phyloP scores from a whole-genome alignment of 495 filamentous ascomycete genomes.

The Aspergillus diversus region DNA sequence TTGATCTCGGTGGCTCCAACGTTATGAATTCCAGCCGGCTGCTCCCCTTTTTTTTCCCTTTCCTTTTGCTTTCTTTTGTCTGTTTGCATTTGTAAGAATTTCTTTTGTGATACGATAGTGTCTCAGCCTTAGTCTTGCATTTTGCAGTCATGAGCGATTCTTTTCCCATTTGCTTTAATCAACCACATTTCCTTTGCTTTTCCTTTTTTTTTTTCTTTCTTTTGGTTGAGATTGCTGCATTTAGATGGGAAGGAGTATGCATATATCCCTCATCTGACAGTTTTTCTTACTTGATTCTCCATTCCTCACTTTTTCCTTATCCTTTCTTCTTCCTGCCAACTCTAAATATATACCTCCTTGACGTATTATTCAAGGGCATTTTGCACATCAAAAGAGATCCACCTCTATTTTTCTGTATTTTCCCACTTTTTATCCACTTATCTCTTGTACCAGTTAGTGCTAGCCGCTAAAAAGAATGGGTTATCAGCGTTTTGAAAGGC shows the following conservation, averaged over 20 bases:
- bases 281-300: constrained; percentile 21
- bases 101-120: constrained; percentile 27
- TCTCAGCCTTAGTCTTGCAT: constrained; percentile 39
- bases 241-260: constrained; percentile 48
- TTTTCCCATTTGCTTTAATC: constrained; percentile 1
- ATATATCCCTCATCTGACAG: constrained; percentile 33
- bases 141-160: constrained; percentile 44
- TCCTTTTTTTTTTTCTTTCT: background rate
- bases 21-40: constrained; percentile 18
- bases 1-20: constrained; percentile 15
- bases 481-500: constrained; percentile 6
- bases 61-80: constrained; percentile 25
- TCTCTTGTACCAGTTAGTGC: constrained; percentile 8
- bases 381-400: background rate
- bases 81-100: constrained; percentile 25
- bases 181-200: background rate
- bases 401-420: background rate
- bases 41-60: constrained; percentile 7
- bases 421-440: background rate
- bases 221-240: constrained; percentile 39
- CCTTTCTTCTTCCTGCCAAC: constrained; percentile 4
- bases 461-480: constrained; percentile 6
- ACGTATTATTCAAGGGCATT: constrained; percentile 1
- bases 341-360: constrained; percentile 3
- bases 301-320: constrained; percentile 4